Percentiles rank a stretch among this genome's conserved stretches.
Conservation (phyloP, 768 basidiomycete species). For the Gautieria morchelliformis region DNA sequence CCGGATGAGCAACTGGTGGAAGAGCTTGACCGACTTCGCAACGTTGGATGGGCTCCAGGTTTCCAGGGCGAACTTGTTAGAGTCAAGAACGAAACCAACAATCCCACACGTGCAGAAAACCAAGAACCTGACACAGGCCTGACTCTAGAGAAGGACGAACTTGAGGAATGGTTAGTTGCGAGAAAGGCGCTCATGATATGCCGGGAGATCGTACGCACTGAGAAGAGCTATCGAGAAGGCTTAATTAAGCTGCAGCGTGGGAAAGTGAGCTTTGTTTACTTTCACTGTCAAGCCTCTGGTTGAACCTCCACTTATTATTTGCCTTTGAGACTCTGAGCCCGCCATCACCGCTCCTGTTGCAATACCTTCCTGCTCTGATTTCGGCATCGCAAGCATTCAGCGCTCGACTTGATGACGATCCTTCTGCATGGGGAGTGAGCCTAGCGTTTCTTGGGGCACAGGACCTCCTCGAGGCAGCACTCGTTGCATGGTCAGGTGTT, state of each 20-base stretch:
- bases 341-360: slow-evolving; percentile 42
- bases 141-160: slow-evolving; percentile 14
- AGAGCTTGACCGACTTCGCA: slow-evolving; percentile 21
- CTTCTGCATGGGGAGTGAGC: slow-evolving; percentile 56
- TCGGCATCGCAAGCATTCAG: slow-evolving; percentile 40
- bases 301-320: slow-evolving; percentile 15
- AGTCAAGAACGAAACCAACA: not conserved
- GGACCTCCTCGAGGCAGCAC: slow-evolving; percentile 42
- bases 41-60: slow-evolving; percentile 14
- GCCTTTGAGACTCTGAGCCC: not conserved
- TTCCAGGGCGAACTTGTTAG: slow-evolving; percentile 1
- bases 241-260: slow-evolving; percentile 28
- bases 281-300: not conserved
- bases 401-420: slow-evolving; percentile 46
- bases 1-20: slow-evolving; percentile 23
- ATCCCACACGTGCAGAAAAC: not conserved
- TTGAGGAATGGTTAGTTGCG: slow-evolving; percentile 26
- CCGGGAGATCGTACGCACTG: slow-evolving; percentile 40
- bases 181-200: slow-evolving; percentile 33
- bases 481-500: slow-evolving; percentile 47
- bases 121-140: not conserved
- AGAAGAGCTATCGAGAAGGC: slow-evolving; percentile 33
- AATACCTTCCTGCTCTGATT: slow-evolving; percentile 43
- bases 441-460: slow-evolving; percentile 47
- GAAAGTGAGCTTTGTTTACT: slow-evolving; percentile 19